Conservation (phyloP, 495 filamentous ascomycete genomes). For the Parachaetomium inaequale region DNA sequence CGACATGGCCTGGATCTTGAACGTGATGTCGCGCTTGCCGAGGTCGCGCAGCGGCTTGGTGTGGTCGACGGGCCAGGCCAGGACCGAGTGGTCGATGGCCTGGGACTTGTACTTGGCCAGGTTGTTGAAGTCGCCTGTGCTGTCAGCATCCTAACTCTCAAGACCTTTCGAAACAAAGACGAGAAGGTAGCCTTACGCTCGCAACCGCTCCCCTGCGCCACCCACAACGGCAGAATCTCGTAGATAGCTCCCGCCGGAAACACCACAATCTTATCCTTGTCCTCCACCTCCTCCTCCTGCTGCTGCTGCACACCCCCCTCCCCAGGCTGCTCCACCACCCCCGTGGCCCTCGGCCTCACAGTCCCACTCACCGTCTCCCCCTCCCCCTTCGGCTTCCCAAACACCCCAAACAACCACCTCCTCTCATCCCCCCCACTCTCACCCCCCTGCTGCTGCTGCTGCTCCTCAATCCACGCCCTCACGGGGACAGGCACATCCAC, state of each 20-base stretch:
- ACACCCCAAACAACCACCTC: slow-evolving; percentile 31
- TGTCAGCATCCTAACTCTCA: not conserved
- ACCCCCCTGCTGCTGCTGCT: slow-evolving; percentile 31
- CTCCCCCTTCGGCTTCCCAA: slow-evolving; percentile 29
- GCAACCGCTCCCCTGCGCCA: slow-evolving; percentile 32
- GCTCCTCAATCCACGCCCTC: slow-evolving; percentile 33
- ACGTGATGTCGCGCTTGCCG: slow-evolving; percentile 32
- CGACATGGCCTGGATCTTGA: slow-evolving; percentile 34
- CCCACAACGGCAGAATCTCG: slow-evolving; percentile 35
- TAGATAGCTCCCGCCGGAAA: slow-evolving; percentile 34
- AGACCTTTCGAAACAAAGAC: not conserved
- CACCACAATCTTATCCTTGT: slow-evolving; percentile 36
- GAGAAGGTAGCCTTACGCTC: slow-evolving; percentile 30
- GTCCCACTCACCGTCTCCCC: slow-evolving; percentile 20
- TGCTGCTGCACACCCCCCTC: not conserved
- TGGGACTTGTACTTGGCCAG: slow-evolving; percentile 29
- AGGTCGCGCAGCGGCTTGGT: slow-evolving; percentile 32
- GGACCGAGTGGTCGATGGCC: slow-evolving; percentile 26
- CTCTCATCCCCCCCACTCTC: slow-evolving; percentile 14
- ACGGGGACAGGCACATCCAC: slow-evolving; percentile 30
- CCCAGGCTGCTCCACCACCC: not conserved
- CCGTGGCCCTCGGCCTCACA: slow-evolving; percentile 16
- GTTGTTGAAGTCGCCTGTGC: slow-evolving; percentile 29
- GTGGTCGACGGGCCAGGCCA: slow-evolving; percentile 34
- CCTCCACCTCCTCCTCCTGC: slow-evolving; percentile 5